phyloP scores from a whole-genome alignment of 768 basidiomycete species.

The Boletus sp. region DNA sequence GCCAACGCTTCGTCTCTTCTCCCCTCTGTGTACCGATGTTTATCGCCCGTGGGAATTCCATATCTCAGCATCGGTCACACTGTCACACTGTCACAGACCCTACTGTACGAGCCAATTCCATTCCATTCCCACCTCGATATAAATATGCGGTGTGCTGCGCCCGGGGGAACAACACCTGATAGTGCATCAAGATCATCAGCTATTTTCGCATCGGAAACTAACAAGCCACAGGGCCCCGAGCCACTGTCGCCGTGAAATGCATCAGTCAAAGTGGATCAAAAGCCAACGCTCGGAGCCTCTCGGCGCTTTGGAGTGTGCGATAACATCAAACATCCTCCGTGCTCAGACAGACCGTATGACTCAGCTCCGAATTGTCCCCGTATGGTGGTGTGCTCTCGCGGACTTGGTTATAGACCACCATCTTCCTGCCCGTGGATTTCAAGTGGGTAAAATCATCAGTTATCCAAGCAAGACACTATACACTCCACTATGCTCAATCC shows the following conservation, averaged over 20 bases:
- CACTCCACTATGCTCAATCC: neutral
- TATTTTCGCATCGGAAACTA: no score
- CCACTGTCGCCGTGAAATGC: neutral
- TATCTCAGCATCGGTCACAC: slow-evolving; percentile 33
- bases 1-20: slow-evolving; percentile 1
- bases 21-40: slow-evolving; percentile 34
- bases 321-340: neutral
- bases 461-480: neutral
- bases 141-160: no score
- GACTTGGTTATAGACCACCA: neutral
- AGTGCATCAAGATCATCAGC: no score
- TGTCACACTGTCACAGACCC: slow-evolving; percentile 20
- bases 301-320: neutral
- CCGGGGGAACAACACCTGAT: no score
- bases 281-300: neutral
- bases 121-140: no score
- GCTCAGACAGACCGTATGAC: neutral
- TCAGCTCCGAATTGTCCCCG: neutral
- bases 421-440: neutral
- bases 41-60: slow-evolving; percentile 34
- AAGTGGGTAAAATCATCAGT: neutral
- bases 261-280: neutral
- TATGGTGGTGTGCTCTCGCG: neutral
- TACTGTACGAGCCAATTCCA: no score
- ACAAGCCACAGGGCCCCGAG: no score